Percentiles rank a stretch among this genome's conserved stretches.
Evolutionary conservation across 2,329 filamentous ascomycete species (phyloP).

Genomic region (Ophiostoma triangulosporum): DNA sequence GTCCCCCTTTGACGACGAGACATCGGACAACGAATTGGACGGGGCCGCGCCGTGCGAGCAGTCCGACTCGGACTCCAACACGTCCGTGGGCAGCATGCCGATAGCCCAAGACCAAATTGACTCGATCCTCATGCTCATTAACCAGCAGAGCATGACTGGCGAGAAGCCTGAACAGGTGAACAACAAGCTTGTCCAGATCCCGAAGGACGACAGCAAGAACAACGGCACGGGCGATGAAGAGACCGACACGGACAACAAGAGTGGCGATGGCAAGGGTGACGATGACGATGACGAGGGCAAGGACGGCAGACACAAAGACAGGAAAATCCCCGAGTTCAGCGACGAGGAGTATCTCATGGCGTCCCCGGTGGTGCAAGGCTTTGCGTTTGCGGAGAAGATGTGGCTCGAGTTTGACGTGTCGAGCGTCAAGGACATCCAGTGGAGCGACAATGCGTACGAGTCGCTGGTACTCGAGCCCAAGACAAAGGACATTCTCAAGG

Average conservation of each 20-base stretch:
- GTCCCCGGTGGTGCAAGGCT: slow-evolving; percentile 73
- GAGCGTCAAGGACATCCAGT: slow-evolving; percentile 65
- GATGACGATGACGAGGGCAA: slow-evolving; percentile 15
- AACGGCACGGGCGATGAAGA: slow-evolving; percentile 14
- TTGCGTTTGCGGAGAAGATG: slow-evolving; percentile 75
- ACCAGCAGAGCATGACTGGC: not conserved
- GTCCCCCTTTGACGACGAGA: slow-evolving; percentile 35
- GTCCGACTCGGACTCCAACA: slow-evolving; percentile 26
- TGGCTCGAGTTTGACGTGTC: slow-evolving; percentile 84
- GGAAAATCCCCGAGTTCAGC: slow-evolving; percentile 44
- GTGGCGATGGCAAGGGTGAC: too few species aligned
- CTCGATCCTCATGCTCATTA: not conserved
- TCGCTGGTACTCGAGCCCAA: slow-evolving; percentile 58
- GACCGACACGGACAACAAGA: not conserved
- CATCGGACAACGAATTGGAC: slow-evolving; percentile 28
- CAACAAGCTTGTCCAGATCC: not conserved
- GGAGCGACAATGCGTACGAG: slow-evolving; percentile 73
- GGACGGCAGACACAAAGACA: slow-evolving; percentile 14
- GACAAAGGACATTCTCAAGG: slow-evolving; percentile 57
- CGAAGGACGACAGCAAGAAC: slow-evolving; percentile 9
- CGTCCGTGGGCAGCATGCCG: too few species aligned
- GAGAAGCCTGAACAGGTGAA: not conserved
- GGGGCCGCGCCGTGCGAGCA: slow-evolving; percentile 18
- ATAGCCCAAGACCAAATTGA: too few species aligned
- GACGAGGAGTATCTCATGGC: slow-evolving; percentile 77